A percentile compares a stretch with the other conserved stretches of the same genome.
phyloP scores from a whole-genome alignment of 2,329 filamentous ascomycete genomes.

The Ophiocordyceps robertsii region DNA sequence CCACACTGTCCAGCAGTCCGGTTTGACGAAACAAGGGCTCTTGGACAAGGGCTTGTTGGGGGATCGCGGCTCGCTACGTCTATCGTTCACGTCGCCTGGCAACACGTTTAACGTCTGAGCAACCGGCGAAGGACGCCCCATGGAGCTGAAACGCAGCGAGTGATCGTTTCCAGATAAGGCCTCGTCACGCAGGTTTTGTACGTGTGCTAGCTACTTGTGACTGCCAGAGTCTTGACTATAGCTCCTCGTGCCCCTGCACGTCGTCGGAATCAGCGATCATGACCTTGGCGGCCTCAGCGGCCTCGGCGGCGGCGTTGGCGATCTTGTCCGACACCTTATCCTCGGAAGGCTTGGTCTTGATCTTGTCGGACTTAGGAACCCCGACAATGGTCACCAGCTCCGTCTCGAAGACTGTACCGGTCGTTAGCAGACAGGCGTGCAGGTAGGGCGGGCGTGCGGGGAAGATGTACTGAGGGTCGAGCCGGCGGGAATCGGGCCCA shows the following conservation, averaged over 20 bases:
- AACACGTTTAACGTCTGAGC: no score
- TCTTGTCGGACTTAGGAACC: conserved; percentile 34
- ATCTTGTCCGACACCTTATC: conserved; percentile 11
- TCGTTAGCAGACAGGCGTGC: conserved; percentile 4
- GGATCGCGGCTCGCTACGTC: no score
- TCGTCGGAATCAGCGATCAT: conserved; percentile 41
- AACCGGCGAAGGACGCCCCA: no score
- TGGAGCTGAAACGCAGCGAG: no score
- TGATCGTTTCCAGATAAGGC: no score
- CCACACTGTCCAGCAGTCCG: no score
- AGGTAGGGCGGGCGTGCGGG: neutral
- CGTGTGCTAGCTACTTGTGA: neutral
- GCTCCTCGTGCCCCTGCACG: conserved; percentile 44
- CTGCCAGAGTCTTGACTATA: conserved; percentile 23
- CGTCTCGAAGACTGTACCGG: conserved; percentile 65
- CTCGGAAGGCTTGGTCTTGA: conserved; percentile 11
- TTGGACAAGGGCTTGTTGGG: no score
- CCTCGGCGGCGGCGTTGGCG: conserved; percentile 8
- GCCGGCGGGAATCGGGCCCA: conserved; percentile 73
- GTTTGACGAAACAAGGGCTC: no score
- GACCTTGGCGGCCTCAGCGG: conserved; percentile 28
- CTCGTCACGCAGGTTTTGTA: neutral
- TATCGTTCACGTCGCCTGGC: no score
- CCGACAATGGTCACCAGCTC: conserved; percentile 77
- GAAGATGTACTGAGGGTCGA: conserved; percentile 55